A percentile compares a stretch with the other conserved stretches of the same genome.
Evolutionary conservation across 2,329 filamentous ascomycete genomes (phyloP).

Genomic region (Sarocladium strictum): DNA sequence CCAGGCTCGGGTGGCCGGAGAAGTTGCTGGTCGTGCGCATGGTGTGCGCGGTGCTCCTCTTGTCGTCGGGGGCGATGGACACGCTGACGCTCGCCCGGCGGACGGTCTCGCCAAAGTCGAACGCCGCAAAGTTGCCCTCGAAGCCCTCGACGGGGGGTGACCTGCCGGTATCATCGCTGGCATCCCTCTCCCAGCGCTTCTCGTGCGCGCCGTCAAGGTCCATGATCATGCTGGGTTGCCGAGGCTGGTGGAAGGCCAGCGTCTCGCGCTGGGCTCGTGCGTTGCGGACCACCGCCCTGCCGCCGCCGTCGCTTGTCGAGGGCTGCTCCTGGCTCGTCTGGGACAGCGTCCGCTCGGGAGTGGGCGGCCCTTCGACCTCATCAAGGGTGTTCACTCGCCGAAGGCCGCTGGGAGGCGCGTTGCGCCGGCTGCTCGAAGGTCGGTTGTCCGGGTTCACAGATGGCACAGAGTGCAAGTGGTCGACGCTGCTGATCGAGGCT

Average conservation of each 20-base stretch:
- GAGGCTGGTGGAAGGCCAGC: constrained; percentile 37
- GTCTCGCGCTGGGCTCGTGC: constrained; percentile 47
- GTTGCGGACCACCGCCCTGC: constrained; percentile 37
- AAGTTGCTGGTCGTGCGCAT: constrained; percentile 8
- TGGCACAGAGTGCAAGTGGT: constrained; percentile 4
- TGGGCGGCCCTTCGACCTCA: constrained; percentile 1
- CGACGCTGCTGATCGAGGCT: constrained; percentile 23
- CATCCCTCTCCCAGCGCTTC: background rate
- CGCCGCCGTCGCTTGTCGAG: constrained; percentile 15
- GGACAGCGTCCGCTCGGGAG: constrained; percentile 25
- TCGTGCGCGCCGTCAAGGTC: constrained; percentile 32
- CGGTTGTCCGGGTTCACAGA: constrained; percentile 10
- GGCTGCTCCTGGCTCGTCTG: constrained; percentile 35
- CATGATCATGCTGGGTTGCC: constrained; percentile 42
- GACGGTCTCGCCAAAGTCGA: constrained; percentile 29
- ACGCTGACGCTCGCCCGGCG: background rate
- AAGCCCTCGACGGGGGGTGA: constrained; percentile 26
- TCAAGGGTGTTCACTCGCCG: constrained; percentile 19
- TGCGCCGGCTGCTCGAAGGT: constrained; percentile 17
- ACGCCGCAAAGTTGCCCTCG: constrained; percentile 30
- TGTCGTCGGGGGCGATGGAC: background rate
- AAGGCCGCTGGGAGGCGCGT: constrained; percentile 17
- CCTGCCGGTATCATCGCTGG: background rate
- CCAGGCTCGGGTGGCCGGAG: constrained; percentile 4
- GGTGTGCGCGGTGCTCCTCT: constrained; percentile 5